A percentile compares a stretch with the other conserved stretches of the same genome.
Conservation (phyloP, 1,139 yeast species). For the Nakaseomyces sp. region DNA sequence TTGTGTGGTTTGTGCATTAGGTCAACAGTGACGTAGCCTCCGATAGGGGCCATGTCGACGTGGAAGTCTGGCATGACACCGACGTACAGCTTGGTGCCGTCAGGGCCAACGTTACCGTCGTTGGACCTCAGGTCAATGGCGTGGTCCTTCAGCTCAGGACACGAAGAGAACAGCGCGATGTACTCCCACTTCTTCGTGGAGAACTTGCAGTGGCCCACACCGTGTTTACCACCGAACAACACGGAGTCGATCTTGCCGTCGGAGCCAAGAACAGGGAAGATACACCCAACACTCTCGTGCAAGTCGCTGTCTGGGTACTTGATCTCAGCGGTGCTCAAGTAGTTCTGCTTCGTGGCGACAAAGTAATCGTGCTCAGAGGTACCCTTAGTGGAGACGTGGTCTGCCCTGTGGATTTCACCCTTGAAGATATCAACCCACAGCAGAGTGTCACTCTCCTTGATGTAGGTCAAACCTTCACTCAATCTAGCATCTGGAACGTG, state of each 20-base stretch:
- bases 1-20: constrained; percentile 16
- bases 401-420: constrained; percentile 46
- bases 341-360: constrained; percentile 19
- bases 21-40: constrained; percentile 32
- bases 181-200: constrained; percentile 37
- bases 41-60: constrained; percentile 19
- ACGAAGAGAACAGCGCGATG: constrained; percentile 34
- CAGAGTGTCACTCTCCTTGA: constrained; percentile 46
- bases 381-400: constrained; percentile 10
- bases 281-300: constrained; percentile 46
- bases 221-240: constrained; percentile 48
- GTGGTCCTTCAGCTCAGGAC: constrained; percentile 32
- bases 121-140: constrained; percentile 49
- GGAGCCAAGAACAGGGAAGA: constrained; percentile 45
- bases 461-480: constrained; percentile 61
- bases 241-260: constrained; percentile 32
- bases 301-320: constrained; percentile 14
- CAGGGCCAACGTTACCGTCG: constrained; percentile 63
- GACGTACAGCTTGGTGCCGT: constrained; percentile 57
- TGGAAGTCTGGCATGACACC: constrained; percentile 64
- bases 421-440: constrained; percentile 63
- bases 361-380: constrained; percentile 35
- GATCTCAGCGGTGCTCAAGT: constrained; percentile 12
- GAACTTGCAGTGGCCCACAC: constrained; percentile 47
- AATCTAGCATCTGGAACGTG: constrained; percentile 40